Percentiles rank a stretch among this genome's conserved stretches.
phyloP scores from a whole-genome alignment of 495 filamentous ascomycete genomes.

The Ascodesmis nigricans region DNA sequence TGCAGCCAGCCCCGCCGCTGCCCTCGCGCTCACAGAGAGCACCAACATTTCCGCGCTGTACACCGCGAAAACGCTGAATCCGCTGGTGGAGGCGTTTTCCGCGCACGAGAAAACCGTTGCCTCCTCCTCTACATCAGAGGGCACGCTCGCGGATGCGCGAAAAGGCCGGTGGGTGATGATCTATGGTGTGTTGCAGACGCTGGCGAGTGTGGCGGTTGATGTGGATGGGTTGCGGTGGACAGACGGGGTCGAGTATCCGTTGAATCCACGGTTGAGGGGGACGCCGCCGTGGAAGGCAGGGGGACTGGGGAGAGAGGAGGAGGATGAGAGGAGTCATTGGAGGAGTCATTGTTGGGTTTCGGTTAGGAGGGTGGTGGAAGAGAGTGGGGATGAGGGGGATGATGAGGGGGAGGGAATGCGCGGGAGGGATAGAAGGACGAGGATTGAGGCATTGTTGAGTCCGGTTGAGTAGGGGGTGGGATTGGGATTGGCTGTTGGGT shows the following conservation, averaged over 20 bases:
- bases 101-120: constrained; percentile 39
- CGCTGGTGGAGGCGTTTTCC: constrained; percentile 38
- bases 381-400: constrained; percentile 15
- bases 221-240: constrained; percentile 35
- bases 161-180: constrained; percentile 52
- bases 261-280: constrained; percentile 36
- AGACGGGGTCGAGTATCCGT: constrained; percentile 40
- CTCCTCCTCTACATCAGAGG: constrained; percentile 21
- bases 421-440: constrained; percentile 2
- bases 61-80: constrained; percentile 27
- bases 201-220: constrained; percentile 46
- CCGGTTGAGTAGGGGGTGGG: constrained; percentile 4
- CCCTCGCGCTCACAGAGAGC: constrained; percentile 41
- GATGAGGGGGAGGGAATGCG: constrained; percentile 14
- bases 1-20: constrained; percentile 23
- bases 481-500: constrained; percentile 17
- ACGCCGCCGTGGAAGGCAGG: constrained; percentile 33
- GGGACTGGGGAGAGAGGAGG: constrained; percentile 4
- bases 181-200: constrained; percentile 47
- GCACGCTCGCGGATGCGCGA: constrained; percentile 36
- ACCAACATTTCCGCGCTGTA: constrained; percentile 45
- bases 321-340: constrained; percentile 32
- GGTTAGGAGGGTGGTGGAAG: constrained; percentile 4
- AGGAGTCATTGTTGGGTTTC: constrained; percentile 38
- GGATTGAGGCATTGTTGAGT: constrained; percentile 2